Base-by-base conservation (phyloP, 1,284 basidiomycete genomes). In the Apiotrichum sp. region DNA sequence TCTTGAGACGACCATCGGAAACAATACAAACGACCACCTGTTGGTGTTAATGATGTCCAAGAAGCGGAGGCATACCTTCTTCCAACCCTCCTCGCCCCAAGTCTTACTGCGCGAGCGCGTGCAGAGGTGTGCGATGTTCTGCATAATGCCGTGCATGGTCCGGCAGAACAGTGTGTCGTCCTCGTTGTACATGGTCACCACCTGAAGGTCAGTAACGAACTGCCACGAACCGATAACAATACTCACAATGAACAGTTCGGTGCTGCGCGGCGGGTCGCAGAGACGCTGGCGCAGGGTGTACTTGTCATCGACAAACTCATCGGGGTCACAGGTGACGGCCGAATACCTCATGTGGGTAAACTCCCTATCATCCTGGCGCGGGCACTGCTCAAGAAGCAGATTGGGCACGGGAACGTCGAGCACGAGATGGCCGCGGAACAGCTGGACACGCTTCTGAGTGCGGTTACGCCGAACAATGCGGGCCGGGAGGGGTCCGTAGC, bases 31-130 rank as follows among this genome's bases (percentile, higher is more conserved):
- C 79, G 40, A 81, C 79, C 73, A 80, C 77, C 70, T 72, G 50
- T 4, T 32, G 34, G 33, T 3, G 44, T 53, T 39, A 57, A 47
- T 34, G 31, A 10, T 14, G 58, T 79, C 6, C 34, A 78, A 29
- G 31, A 33, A 32, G 13, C 33, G 3, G 9, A 6, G 35, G 50
- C 68, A 40, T 35, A 86, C 89, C 81, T 96, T 97, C 80, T 96
- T 95, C 93, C 93, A 97, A 0, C 93, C 92, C 0, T 96, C 90
- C 71, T 89, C 87, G 1, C 92, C 92, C 93, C 93, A 97, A 1
- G 87, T 96, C 80, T 89, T 91, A 65, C 86, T 88, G 53, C 81
- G 70, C 4, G 55, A 57, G 8, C 69, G 56, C 4, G 63, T 65
- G 57, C 71, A 72, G 22, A 74, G 61, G 62, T 76, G 72, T 0